Evolutionary conservation across 2,329 filamentous ascomycete genomes (phyloP), one percentile per base, ranked within the genome.

Genomic region (Tolypocladium tropicale): DNA sequence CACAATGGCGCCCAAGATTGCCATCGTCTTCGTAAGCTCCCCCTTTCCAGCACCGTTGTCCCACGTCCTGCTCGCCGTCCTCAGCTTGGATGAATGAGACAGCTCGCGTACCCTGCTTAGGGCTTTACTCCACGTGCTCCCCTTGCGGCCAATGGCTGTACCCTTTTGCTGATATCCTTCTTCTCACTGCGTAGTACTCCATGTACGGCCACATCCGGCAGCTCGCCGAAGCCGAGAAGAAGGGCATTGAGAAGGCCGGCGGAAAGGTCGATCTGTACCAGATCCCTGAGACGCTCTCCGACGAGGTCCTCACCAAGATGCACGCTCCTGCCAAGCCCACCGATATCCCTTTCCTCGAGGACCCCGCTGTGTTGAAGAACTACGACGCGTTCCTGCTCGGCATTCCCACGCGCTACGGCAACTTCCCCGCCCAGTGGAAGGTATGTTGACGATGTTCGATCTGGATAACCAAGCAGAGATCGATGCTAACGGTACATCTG

Each of bases 341-440:
- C 61, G 78, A 82, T 68, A 76, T 94, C 70, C 81, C 85, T 57
- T 72, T 90, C 63, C 78, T 85, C 53, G 70, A 80, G 21, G 75
- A 81, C 67, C 78, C 83, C 6, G 54, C 68, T 14, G 76, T 72
- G 34, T 85, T 96, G 48, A 82, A 85, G 68, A 61, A 77, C 54
- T 97, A 95, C 77, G 92, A 97, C 68, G 94, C 78, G 63, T 86
- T 96, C 78, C 85, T 99, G 61, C 82, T 97, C 66, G 94, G 94
- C 63, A 94, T 97, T 72, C 94, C 94, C 58, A 99, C 94, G 53
- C 84, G 94, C 63, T 99, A 90, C 77, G 94, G 94, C 66, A 97
- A 95, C 84, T 96, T 96, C 81, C 92, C 93, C 52, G 89, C 87
- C 21, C 94, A 99, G 77, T 96, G 89, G 89, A 96, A 94, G 80